These are phyloP conservation scores for Bipolaris zeicola DNA, from an alignment of 2,329 filamentous ascomycete genomes.

Conservation along the genomic window DNA sequence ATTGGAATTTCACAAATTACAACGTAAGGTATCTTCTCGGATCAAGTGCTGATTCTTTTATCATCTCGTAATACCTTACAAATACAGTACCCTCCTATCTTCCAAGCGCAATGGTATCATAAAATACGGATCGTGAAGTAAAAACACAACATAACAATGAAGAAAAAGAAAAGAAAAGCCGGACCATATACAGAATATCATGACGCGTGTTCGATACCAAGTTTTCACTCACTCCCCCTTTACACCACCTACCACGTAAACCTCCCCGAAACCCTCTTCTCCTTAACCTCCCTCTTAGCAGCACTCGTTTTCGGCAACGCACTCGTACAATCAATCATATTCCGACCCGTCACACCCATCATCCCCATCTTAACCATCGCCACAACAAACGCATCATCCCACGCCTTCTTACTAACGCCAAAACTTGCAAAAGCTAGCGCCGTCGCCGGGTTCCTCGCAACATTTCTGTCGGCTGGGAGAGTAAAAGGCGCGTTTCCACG, in stretches of 20 bases:
- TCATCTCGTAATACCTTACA: too few relatives aligned
- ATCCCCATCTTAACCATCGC: constrained; percentile 47
- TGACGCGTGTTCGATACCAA: not conserved
- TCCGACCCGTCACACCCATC: constrained; percentile 34
- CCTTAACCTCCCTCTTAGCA: constrained; percentile 40
- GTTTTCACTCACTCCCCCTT: too few relatives aligned
- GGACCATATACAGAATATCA: not conserved
- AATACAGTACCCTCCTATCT: too few relatives aligned
- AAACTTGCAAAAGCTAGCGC: constrained; percentile 30
- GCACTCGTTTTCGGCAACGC: constrained; percentile 38
- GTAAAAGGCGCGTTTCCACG: constrained; percentile 37
- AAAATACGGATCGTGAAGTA: too few relatives aligned
- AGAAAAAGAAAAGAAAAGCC: too few relatives aligned
- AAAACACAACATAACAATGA: too few relatives aligned
- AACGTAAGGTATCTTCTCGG: too few relatives aligned
- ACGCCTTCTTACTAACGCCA: constrained; percentile 33
- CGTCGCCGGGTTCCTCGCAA: constrained; percentile 32
- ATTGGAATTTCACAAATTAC: too few relatives aligned
- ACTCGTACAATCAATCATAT: constrained; percentile 41
- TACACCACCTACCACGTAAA: constrained; percentile 21
- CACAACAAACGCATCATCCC: constrained; percentile 41
- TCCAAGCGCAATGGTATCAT: too few relatives aligned
- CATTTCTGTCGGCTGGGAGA: constrained; percentile 34
- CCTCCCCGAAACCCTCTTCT: constrained; percentile 34
- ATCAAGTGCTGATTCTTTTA: too few relatives aligned